These are phyloP conservation scores for Canna indica DNA, from an alignment of 176 grass and related monocot species.

Conservation along the genomic window DNA sequence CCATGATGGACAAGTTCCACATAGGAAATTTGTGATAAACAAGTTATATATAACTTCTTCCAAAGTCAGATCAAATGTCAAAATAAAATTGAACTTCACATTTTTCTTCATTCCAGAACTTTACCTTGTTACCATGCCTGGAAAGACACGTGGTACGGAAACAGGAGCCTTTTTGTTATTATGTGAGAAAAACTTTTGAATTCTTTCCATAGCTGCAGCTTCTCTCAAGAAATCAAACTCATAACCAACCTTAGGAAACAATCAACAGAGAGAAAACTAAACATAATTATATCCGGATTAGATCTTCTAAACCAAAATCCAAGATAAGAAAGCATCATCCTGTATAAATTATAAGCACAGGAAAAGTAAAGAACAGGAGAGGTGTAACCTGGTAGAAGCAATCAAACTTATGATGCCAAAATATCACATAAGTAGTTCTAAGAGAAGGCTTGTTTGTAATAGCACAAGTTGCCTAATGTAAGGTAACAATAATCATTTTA, in stretches of 20 bases:
- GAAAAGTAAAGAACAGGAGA: not conserved
- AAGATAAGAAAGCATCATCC: not conserved
- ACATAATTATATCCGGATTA: not conserved
- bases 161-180: conserved; percentile 86
- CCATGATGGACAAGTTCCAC: no score
- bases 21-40: no score
- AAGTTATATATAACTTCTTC: no score
- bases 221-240: conserved; percentile 98
- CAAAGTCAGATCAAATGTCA: not conserved
- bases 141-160: conserved; percentile 73
- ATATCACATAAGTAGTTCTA: not conserved
- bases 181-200: conserved; percentile 38
- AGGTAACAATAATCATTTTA: no score
- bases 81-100: not conserved
- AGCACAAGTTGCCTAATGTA: not conserved
- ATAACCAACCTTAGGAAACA: conserved; percentile 59
- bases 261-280: not conserved
- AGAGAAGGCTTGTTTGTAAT: not conserved
- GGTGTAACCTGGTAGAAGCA: not conserved
- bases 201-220: conserved; percentile 85
- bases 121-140: conserved; percentile 84
- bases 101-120: conserved; percentile 11
- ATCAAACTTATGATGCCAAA: not conserved
- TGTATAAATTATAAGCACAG: not conserved
- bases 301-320: not conserved